Evolutionary conservation across 208 protist genomes (phyloP).

Genomic region (Trypanosomatidae sp.): DNA sequence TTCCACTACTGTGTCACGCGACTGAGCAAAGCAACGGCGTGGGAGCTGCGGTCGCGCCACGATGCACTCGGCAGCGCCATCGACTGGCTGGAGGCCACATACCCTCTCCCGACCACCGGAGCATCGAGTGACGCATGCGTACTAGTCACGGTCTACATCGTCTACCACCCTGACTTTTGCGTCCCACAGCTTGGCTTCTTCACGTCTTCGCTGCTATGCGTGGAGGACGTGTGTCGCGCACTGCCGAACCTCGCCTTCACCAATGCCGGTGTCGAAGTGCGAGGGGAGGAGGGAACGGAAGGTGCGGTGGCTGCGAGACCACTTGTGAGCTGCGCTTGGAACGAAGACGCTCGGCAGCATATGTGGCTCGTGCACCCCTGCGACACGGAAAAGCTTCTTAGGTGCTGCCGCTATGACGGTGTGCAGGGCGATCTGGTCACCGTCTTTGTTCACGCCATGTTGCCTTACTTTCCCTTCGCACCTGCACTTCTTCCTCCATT

Average conservation of each 20-base stretch:
- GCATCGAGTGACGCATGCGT: neutral
- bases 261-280: too few species aligned
- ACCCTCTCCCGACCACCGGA: neutral
- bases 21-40: too few species aligned
- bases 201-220: conserved; percentile 12
- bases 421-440: conserved; percentile 30
- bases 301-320: too few species aligned
- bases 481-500: too few species aligned
- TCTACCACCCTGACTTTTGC: conserved; percentile 17
- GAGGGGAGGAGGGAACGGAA: too few species aligned
- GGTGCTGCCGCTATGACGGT: conserved; percentile 17
- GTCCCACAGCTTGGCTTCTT: conserved; percentile 53
- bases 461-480: conserved; percentile 15
- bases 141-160: conserved; percentile 13
- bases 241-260: too few species aligned
- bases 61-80: neutral
- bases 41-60: conserved; percentile 11
- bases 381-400: conserved; percentile 47
- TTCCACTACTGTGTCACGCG: too few species aligned
- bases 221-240: conserved; percentile 20
- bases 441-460: conserved; percentile 45
- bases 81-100: conserved; percentile 23
- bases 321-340: conserved; percentile 43
- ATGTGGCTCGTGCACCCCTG: conserved; percentile 65
- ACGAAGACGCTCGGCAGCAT: conserved; percentile 42